Conservation (phyloP, 208 protist genomes). For the Trypanosoma brucei region DNA sequence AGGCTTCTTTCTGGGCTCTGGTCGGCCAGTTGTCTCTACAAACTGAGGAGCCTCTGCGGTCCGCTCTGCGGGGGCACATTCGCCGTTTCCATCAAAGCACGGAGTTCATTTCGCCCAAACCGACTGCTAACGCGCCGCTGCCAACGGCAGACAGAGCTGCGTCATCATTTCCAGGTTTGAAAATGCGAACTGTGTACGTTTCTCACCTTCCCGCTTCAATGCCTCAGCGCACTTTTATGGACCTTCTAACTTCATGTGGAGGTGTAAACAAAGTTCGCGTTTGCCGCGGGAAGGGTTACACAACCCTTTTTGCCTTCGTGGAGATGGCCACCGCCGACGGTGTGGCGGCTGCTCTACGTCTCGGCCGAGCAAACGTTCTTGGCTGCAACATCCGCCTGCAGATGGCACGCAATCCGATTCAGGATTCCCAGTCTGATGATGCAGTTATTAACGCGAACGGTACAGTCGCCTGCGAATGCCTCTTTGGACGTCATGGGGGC, state of each 20-base stretch:
- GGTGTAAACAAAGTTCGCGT: slow-evolving; percentile 77
- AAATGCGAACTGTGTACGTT: slow-evolving; percentile 69
- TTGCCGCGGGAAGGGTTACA: slow-evolving; percentile 55
- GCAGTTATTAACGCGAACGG: slow-evolving; percentile 38
- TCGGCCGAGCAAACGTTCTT: slow-evolving; percentile 57
- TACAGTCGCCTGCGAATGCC: slow-evolving; percentile 37
- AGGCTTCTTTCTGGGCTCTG: slow-evolving; percentile 72
- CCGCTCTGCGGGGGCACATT: slow-evolving; percentile 48
- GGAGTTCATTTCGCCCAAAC: slow-evolving; percentile 12
- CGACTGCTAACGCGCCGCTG: not conserved
- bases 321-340: slow-evolving; percentile 68
- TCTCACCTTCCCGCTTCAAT: slow-evolving; percentile 63
- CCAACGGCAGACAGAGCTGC: not conserved
- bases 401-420: slow-evolving; percentile 69
- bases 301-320: slow-evolving; percentile 80
- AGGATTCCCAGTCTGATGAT: slow-evolving; percentile 66
- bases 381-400: slow-evolving; percentile 63
- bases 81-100: slow-evolving; percentile 39
- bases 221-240: slow-evolving; percentile 54
- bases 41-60: slow-evolving; percentile 21
- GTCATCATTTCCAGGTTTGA: slow-evolving; percentile 23
- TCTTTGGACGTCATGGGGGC: slow-evolving; percentile 43
- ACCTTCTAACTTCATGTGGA: slow-evolving; percentile 47
- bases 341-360: slow-evolving; percentile 37
- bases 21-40: slow-evolving; percentile 39